Conservation (phyloP, 495 filamentous ascomycete species). For the Annulohypoxylon nitens region DNA sequence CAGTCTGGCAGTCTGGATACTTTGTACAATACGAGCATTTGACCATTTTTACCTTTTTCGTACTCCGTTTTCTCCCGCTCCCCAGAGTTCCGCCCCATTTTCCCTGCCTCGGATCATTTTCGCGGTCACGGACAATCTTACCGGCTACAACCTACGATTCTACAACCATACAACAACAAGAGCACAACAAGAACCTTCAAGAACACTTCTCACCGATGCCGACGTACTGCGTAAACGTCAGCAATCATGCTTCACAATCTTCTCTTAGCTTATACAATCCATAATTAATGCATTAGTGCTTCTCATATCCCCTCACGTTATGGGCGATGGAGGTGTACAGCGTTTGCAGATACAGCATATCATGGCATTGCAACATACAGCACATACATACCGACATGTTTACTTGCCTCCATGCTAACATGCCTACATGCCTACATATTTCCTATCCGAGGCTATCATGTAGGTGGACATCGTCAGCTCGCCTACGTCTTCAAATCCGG, state of each 20-base stretch:
- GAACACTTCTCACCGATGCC: slow-evolving; percentile 22
- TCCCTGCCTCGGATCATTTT: neutral
- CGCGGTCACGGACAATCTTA: slow-evolving; percentile 24
- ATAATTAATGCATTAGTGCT: slow-evolving; percentile 7
- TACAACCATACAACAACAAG: slow-evolving; percentile 15
- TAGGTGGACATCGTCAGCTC: neutral
- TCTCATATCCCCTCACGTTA: neutral
- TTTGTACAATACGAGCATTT: slow-evolving; percentile 10
- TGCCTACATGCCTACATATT: no score
- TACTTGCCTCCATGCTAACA: no score
- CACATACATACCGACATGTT: neutral
- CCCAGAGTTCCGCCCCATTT: neutral
- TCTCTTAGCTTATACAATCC: slow-evolving; percentile 4
- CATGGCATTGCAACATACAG: neutral
- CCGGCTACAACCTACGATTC: slow-evolving; percentile 14
- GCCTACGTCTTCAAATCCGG: neutral
- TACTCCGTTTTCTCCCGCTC: slow-evolving; percentile 35
- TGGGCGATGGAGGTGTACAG: neutral
- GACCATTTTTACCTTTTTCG: neutral
- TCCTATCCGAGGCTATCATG: slow-evolving; percentile 6
- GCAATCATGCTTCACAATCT: slow-evolving; percentile 3
- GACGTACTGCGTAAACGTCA: slow-evolving; percentile 1
- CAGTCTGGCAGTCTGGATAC: neutral
- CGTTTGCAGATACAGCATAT: neutral
- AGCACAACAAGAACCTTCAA: slow-evolving; percentile 37